Conservation (phyloP, 148 eudicot genomes). For the Camellia lanceoleosa region DNA sequence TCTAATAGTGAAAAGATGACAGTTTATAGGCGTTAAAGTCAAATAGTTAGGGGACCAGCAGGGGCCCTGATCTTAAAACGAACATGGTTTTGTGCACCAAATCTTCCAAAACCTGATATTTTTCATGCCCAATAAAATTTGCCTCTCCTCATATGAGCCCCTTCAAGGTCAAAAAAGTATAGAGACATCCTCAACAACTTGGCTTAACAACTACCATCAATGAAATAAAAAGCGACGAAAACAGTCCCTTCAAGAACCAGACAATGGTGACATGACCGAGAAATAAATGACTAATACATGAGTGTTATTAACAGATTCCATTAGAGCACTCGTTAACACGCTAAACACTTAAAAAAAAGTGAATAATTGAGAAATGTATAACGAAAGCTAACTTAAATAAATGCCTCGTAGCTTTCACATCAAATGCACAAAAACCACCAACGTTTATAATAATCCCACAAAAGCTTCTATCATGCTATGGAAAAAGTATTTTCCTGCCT, state of each 20-base stretch:
- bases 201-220: neutral
- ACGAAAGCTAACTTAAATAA: no score
- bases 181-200: neutral
- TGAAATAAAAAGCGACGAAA: neutral
- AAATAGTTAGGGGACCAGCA: neutral
- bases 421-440: neutral
- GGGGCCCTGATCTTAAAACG: no score
- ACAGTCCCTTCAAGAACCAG: neutral
- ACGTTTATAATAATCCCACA: neutral
- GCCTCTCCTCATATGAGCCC: no score
- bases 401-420: neutral
- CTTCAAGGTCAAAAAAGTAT: neutral
- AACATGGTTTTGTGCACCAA: no score
- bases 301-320: neutral
- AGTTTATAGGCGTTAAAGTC: neutral
- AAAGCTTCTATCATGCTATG: neutral
- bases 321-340: no score
- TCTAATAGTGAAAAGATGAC: neutral
- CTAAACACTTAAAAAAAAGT: no score
- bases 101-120: no score
- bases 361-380: no score
- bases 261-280: neutral
- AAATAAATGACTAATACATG: neutral
- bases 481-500: no score
- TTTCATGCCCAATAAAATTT: no score